These are phyloP conservation scores for Candida nemodendra DNA, from an alignment of 805 yeast species.

Conservation along the genomic window DNA sequence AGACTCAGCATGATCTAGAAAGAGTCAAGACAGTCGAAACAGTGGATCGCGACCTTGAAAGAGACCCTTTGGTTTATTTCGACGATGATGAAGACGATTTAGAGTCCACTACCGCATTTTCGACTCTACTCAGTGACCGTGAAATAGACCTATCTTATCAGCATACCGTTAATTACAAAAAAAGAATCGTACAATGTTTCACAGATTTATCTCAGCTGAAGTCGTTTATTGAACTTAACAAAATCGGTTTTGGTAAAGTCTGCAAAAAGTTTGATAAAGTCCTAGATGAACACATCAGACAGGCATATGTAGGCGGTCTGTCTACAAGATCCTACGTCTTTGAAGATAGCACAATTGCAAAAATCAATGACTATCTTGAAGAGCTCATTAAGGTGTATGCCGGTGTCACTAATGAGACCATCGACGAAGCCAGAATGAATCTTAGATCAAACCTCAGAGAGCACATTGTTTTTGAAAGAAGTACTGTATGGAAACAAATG, in stretches of 20 bases:
- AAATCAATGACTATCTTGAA: constrained; percentile 31
- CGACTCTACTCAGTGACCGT: constrained; percentile 49
- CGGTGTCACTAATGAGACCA: constrained; percentile 23
- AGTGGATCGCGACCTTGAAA: constrained; percentile 17
- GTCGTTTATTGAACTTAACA: constrained; percentile 50
- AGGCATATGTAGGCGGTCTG: constrained; percentile 35
- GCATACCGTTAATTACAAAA: constrained; percentile 46
- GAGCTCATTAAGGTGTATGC: constrained; percentile 30
- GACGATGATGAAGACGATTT: constrained; percentile 39
- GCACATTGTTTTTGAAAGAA: constrained; percentile 56
- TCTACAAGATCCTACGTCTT: constrained; percentile 37
- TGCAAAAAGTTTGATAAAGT: constrained; percentile 54
- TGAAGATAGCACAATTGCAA: constrained; percentile 25
- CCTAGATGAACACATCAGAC: constrained; percentile 42
- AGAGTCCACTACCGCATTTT: constrained; percentile 35
- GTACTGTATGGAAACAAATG: constrained; percentile 58
- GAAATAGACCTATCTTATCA: constrained; percentile 51
- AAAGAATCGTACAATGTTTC: constrained; percentile 43
- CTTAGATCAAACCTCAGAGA: constrained; percentile 55
- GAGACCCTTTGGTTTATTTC: constrained; percentile 33
- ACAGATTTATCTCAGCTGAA: constrained; percentile 48
- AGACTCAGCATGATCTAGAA: constrained; percentile 21
- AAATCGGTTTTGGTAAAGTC: constrained; percentile 53
- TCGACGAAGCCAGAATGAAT: constrained; percentile 21
- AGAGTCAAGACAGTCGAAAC: constrained; percentile 24